Percentiles rank a stretch among this genome's conserved stretches.
phyloP scores from a whole-genome alignment of 768 basidiomycete genomes.

The Pseudohyphozyma bogoriensis region DNA sequence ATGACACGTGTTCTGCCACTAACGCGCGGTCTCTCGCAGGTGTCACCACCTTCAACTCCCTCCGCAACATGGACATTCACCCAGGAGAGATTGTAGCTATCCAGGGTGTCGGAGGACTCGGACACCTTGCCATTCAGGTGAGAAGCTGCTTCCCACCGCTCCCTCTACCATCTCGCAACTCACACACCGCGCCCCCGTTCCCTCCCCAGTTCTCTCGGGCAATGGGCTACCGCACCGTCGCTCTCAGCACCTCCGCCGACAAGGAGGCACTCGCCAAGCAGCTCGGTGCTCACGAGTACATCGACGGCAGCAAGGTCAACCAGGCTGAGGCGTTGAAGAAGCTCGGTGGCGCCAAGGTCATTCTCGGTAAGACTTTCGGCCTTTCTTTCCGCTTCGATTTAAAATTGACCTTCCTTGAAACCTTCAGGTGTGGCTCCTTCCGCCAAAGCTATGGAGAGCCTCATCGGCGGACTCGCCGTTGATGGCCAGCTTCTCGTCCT shows the following conservation, averaged over 20 bases:
- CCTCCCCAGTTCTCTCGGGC: constrained; percentile 34
- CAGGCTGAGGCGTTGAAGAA: constrained; percentile 36
- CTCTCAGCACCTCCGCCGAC: constrained; percentile 35
- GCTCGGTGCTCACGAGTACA: constrained; percentile 41
- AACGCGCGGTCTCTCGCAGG: no score
- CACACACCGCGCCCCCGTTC: not conserved
- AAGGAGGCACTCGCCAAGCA: constrained; percentile 39
- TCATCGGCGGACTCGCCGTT: constrained; percentile 24
- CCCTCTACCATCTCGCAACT: constrained; percentile 27
- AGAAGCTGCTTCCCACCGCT: no score
- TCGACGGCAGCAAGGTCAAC: constrained; percentile 35
- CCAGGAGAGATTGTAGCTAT: constrained; percentile 41
- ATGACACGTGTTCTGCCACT: no score
- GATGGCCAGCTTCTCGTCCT: constrained; percentile 25
- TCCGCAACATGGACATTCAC: constrained; percentile 36
- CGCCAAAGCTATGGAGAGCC: constrained; percentile 9
- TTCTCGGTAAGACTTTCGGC: constrained; percentile 20
- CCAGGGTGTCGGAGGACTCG: constrained; percentile 39
- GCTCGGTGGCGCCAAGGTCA: constrained; percentile 41
- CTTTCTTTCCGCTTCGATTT: no score
- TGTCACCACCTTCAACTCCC: constrained; percentile 39
- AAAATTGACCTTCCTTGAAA: no score
- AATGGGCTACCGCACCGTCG: constrained; percentile 41
- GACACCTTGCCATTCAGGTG: constrained; percentile 41
- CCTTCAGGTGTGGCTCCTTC: constrained; percentile 16